These are phyloP conservation scores for Fusarium dlaminii DNA, from an alignment of 2,329 filamentous ascomycete species.

Conservation along the genomic window DNA sequence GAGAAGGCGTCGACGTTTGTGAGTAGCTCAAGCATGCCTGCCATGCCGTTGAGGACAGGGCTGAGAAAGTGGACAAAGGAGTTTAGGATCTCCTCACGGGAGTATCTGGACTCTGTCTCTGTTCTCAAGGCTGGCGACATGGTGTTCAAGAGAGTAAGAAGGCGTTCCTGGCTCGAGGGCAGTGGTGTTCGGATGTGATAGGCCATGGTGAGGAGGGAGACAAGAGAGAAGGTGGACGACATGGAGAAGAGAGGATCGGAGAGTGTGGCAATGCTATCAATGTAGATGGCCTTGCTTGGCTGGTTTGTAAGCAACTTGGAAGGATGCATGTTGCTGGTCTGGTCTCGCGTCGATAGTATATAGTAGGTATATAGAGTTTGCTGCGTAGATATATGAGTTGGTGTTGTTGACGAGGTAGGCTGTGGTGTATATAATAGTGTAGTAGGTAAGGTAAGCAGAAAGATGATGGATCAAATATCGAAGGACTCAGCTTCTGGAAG, in stretches of 20 bases:
- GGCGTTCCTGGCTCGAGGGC: constrained; percentile 41
- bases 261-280: constrained; percentile 44
- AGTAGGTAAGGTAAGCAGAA: neutral
- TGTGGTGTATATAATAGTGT: neutral
- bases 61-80: constrained; percentile 46
- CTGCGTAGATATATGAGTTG: neutral
- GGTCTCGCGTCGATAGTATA: constrained; percentile 1
- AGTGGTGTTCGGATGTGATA: constrained; percentile 44
- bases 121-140: constrained; percentile 39
- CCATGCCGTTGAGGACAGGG: constrained; percentile 49
- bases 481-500: constrained; percentile 30
- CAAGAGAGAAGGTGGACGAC: constrained; percentile 46
- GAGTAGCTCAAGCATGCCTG: constrained; percentile 47
- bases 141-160: constrained; percentile 48
- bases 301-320: constrained; percentile 38
- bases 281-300: constrained; percentile 32
- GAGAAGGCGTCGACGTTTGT: constrained; percentile 45
- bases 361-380: neutral
- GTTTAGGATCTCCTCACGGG: constrained; percentile 42
- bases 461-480: constrained; percentile 5
- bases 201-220: constrained; percentile 48
- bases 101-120: constrained; percentile 24
- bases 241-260: constrained; percentile 46
- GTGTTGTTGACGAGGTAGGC: constrained; percentile 1
- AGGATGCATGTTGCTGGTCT: constrained; percentile 30